phyloP scores from a whole-genome alignment of 1,139 yeast species.

The Geotrichum fermentans region DNA sequence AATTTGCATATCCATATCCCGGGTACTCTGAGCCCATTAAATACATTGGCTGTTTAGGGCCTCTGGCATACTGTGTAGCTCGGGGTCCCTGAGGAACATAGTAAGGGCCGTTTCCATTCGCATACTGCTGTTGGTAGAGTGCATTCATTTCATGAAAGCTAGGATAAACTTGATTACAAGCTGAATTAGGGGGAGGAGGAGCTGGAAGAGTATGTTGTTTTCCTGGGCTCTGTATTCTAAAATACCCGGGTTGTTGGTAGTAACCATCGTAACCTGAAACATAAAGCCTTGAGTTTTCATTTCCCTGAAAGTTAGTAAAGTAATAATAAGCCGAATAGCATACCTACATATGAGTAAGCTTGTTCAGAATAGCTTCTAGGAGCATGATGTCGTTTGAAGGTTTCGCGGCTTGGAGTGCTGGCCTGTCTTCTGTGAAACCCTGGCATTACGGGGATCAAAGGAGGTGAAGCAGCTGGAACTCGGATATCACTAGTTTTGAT shows the following conservation, averaged over 20 bases:
- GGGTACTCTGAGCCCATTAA: slow-evolving; percentile 10
- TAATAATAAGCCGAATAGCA: not conserved
- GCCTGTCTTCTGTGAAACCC: slow-evolving; percentile 10
- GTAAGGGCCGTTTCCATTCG: slow-evolving; percentile 5
- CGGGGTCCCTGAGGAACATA: slow-evolving; percentile 5
- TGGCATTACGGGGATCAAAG: slow-evolving; percentile 14
- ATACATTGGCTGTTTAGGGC: slow-evolving; percentile 9
- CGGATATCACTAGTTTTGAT: slow-evolving; percentile 19
- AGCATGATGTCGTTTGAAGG: slow-evolving; percentile 6
- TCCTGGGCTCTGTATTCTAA: slow-evolving; percentile 3
- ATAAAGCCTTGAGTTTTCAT: slow-evolving; percentile 12
- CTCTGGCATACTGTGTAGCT: not conserved
- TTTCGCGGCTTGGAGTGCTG: not conserved
- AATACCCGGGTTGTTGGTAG: slow-evolving; percentile 4
- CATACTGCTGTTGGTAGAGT: slow-evolving; percentile 14
- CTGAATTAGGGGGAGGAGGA: slow-evolving; percentile 9
- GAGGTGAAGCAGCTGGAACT: slow-evolving; percentile 22
- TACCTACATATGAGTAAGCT: slow-evolving; percentile 7
- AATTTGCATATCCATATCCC: slow-evolving; percentile 13
- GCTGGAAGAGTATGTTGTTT: slow-evolving; percentile 15
- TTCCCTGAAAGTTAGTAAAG: slow-evolving; percentile 9
- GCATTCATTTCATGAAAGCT: slow-evolving; percentile 17
- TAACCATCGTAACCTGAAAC: slow-evolving; percentile 14
- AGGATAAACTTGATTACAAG: slow-evolving; percentile 14
- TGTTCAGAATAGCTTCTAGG: slow-evolving; percentile 18